Percentiles rank a stretch among this genome's conserved stretches.
phyloP scores from a whole-genome alignment of 768 basidiomycete genomes.

The Phaeotremella skinneri region DNA sequence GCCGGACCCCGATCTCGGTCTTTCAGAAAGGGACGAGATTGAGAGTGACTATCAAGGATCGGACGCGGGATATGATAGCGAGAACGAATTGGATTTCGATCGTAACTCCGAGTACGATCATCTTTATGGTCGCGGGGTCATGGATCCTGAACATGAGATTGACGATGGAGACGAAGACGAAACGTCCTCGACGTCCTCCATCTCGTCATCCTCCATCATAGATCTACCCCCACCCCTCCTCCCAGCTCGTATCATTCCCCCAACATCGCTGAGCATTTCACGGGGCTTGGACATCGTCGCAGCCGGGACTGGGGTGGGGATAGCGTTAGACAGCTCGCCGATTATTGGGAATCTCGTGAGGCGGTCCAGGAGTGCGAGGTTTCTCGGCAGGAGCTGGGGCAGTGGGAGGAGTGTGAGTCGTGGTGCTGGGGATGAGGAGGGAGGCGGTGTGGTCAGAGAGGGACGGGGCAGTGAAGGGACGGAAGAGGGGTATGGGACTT shows the following conservation, averaged over 20 bases:
- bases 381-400: constrained; percentile 30
- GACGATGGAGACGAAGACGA: constrained; percentile 14
- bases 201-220: constrained; percentile 39
- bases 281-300: constrained; percentile 9
- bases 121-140: not conserved
- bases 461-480: constrained; percentile 1
- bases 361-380: constrained; percentile 28
- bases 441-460: not conserved
- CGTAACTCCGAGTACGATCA: constrained; percentile 1
- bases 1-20: not conserved
- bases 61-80: not conserved
- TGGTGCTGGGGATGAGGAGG: constrained; percentile 4
- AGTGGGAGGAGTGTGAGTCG: constrained; percentile 4
- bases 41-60: not conserved
- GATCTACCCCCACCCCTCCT: constrained; percentile 36
- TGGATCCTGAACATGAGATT: not conserved
- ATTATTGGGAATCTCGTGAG: constrained; percentile 24
- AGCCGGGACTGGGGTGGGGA: not conserved
- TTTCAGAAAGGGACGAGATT: not conserved
- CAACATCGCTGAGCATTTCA: constrained; percentile 27
- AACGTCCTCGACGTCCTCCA: constrained; percentile 15
- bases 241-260: constrained; percentile 26
- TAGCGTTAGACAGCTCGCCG: constrained; percentile 13
- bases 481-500: constrained; percentile 23
- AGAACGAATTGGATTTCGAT: constrained; percentile 7